Percentiles rank a stretch among this genome's conserved stretches.
phyloP scores from a whole-genome alignment of 371 early-diverging fungal genomes.

The Choanephora cucurbitarum region DNA sequence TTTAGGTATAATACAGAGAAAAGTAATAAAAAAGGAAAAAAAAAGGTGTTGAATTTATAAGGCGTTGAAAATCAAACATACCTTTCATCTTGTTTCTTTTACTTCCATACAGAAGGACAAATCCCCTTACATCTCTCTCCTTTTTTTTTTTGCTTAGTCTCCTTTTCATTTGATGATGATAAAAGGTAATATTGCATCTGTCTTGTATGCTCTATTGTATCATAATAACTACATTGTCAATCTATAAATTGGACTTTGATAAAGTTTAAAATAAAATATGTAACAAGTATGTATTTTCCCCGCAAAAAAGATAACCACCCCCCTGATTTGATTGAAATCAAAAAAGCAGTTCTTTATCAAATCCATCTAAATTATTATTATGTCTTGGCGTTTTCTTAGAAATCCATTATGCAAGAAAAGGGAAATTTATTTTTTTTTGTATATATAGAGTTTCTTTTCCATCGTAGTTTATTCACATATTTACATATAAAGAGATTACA shows the following conservation, averaged over 20 bases:
- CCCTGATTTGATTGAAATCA: not conserved
- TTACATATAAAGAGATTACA: not conserved
- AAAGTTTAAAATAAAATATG: not conserved
- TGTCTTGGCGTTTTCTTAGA: constrained; percentile 30
- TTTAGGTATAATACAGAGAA: constrained; percentile 9
- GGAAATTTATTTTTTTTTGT: too few relatives aligned
- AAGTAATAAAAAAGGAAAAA: constrained; percentile 8
- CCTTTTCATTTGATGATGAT: too few relatives aligned
- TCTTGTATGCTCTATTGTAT: too few relatives aligned
- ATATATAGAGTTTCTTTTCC: too few relatives aligned
- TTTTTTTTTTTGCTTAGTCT: constrained; percentile 3
- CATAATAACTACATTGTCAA: too few relatives aligned
- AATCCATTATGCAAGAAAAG: constrained; percentile 10
- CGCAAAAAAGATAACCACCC: constrained; percentile 3
- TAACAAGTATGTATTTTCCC: constrained; percentile 1
- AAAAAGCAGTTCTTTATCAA: constrained; percentile 25
- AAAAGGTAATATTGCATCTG: too few relatives aligned
- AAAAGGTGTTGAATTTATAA: too few relatives aligned
- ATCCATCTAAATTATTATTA: constrained; percentile 8
- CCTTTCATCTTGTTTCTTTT: not conserved
- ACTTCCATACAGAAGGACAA: constrained; percentile 5
- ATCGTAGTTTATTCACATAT: not conserved
- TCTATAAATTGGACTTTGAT: too few relatives aligned
- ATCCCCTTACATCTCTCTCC: constrained; percentile 1
- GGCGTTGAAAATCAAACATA: too few relatives aligned